Conservation (phyloP, 1,139 yeast species). For the Saccharomyces hybrid region DNA sequence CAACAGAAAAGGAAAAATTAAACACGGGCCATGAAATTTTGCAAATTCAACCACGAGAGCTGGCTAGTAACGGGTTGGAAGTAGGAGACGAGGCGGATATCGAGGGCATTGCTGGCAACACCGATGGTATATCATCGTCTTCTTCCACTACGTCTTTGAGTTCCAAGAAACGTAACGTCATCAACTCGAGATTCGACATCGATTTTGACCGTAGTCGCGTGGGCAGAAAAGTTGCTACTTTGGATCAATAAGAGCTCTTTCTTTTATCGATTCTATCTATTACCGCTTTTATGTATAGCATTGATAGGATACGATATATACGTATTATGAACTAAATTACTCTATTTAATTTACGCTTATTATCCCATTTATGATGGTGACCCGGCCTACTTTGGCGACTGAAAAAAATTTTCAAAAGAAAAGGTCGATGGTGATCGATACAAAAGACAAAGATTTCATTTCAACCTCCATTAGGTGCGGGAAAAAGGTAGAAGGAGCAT, state of each 20-base stretch:
- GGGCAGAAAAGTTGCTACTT: slow-evolving; percentile 32
- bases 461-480: neutral
- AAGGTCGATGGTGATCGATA: neutral
- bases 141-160: slow-evolving; percentile 5
- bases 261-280: neutral
- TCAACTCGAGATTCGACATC: slow-evolving; percentile 30
- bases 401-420: neutral
- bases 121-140: neutral
- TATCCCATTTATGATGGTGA: neutral
- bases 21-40: slow-evolving; percentile 24
- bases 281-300: neutral
- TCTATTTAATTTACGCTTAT: neutral
- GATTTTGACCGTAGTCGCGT: slow-evolving; percentile 35
- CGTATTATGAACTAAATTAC: neutral
- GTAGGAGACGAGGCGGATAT: slow-evolving; percentile 3
- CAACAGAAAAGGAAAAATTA: slow-evolving; percentile 26
- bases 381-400: neutral
- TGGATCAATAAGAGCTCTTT: slow-evolving; percentile 10
- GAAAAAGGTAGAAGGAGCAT: neutral
- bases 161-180: slow-evolving; percentile 21
- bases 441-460: neutral
- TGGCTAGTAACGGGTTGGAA: slow-evolving; percentile 8
- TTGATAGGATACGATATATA: neutral
- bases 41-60: slow-evolving; percentile 13
- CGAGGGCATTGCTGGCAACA: neutral